Percentiles rank a stretch among this genome's conserved stretches.
Evolutionary conservation across 2,329 filamentous ascomycete genomes (phyloP).

Genomic region (Epichloe baconii): DNA sequence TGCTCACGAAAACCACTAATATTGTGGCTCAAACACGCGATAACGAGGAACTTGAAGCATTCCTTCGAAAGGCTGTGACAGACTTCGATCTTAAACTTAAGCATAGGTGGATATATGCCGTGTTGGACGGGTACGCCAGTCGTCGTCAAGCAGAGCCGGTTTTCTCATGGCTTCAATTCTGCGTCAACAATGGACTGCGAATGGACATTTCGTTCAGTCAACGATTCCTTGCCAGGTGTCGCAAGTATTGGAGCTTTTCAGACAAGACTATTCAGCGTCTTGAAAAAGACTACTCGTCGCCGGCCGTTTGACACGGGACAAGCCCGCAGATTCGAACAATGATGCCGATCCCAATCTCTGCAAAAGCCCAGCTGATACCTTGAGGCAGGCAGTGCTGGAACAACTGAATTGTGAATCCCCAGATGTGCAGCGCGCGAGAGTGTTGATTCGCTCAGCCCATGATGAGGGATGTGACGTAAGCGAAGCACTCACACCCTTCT

Average conservation of each 20-base stretch:
- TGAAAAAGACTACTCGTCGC: constrained; percentile 1
- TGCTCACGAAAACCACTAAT: constrained; percentile 22
- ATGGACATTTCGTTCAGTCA: constrained; percentile 18
- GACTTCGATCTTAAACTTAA: constrained; percentile 15
- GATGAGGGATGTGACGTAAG: constrained; percentile 28
- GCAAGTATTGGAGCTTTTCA: constrained; percentile 22
- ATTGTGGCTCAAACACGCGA: constrained; percentile 15
- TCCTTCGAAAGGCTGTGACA: constrained; percentile 16
- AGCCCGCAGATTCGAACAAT: neutral
- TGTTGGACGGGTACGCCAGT: constrained; percentile 19
- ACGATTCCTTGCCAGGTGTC: constrained; percentile 16
- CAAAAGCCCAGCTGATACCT: constrained; percentile 9
- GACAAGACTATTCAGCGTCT: constrained; percentile 13
- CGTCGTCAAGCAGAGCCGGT: constrained; percentile 16
- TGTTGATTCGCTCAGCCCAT: constrained; percentile 27
- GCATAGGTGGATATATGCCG: constrained; percentile 15
- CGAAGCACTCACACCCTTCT: constrained; percentile 27
- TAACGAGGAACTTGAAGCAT: constrained; percentile 14
- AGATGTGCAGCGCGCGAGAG: constrained; percentile 20
- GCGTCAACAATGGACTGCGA: constrained; percentile 14
- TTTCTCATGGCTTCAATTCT: constrained; percentile 21
- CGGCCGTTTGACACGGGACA: constrained; percentile 24
- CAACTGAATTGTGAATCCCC: constrained; percentile 21
- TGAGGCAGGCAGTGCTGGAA: constrained; percentile 35
- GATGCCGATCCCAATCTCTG: neutral